Percentiles rank a stretch among this genome's conserved stretches.
These are phyloP conservation scores for Choiromyces venosus DNA, from an alignment of 495 filamentous ascomycete species.

Conservation along the genomic window DNA sequence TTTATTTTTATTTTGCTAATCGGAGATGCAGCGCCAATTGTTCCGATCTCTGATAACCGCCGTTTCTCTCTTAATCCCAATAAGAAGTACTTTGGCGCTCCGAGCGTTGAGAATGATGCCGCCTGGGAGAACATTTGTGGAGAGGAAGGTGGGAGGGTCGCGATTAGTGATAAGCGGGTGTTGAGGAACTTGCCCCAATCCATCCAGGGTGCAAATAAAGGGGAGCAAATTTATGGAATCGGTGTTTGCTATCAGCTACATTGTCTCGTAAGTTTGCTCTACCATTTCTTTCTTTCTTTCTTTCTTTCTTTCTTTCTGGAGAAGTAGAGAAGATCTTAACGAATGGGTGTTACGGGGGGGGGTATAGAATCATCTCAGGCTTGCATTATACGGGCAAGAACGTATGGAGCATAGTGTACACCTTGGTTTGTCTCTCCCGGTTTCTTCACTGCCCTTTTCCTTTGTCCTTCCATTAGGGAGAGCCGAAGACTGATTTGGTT, in stretches of 20 bases:
- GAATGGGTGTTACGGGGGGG: not conserved
- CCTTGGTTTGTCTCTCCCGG: not conserved
- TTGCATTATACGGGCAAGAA: not conserved
- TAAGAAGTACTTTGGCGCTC: not conserved
- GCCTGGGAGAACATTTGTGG: not conserved
- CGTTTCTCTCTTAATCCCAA: not conserved
- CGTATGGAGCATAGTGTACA: not conserved
- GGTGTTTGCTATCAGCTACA: not conserved
- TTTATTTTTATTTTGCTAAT: too few relatives aligned
- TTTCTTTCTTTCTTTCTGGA: not conserved
- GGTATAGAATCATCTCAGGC: not conserved
- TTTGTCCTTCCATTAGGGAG: not conserved
- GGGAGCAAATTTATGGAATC: not conserved
- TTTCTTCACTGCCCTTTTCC: not conserved
- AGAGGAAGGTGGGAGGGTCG: not conserved
- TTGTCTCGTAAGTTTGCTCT: not conserved
- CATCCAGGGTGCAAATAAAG: not conserved
- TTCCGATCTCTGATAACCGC: not conserved
- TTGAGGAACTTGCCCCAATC: not conserved
- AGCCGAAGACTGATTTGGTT: not conserved
- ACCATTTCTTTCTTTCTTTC: not conserved
- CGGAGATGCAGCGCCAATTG: not conserved
- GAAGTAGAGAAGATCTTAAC: not conserved
- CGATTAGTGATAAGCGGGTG: not conserved
- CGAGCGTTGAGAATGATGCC: not conserved